Conservation (phyloP, 495 filamentous ascomycete genomes). For the Parachaetomium inaequale region DNA sequence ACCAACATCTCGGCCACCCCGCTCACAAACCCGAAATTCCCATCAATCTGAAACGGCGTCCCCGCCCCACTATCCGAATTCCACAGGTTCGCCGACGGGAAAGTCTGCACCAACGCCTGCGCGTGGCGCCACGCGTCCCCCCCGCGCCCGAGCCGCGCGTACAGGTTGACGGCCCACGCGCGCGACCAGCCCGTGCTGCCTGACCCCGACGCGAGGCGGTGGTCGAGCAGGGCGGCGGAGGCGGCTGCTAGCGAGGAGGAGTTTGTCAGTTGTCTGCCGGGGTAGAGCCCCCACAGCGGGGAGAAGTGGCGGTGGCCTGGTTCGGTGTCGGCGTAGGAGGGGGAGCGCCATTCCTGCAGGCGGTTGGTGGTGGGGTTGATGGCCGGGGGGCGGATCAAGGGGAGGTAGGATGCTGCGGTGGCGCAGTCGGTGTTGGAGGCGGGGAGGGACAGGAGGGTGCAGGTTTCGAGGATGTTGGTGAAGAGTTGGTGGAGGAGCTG, state of each 20-base stretch:
- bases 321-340: not conserved
- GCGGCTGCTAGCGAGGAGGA: not conserved
- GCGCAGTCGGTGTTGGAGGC: not conserved
- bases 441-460: not conserved
- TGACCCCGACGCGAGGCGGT: not conserved
- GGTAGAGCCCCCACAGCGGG: not conserved
- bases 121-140: not conserved
- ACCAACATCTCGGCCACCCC: conserved; percentile 2
- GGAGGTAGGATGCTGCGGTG: not conserved
- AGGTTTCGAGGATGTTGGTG: not conserved
- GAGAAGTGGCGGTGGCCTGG: not conserved
- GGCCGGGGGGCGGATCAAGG: not conserved
- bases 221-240: not conserved
- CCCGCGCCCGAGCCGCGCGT: not conserved
- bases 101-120: not conserved
- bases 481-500: conserved; percentile 3
- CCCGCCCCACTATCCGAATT: not conserved
- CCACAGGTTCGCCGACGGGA: not conserved
- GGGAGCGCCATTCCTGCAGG: not conserved
- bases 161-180: not conserved
- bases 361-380: not conserved
- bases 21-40: not conserved
- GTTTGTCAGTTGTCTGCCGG: not conserved
- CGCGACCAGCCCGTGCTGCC: not conserved
- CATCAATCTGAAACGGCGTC: conserved; percentile 1